Evolutionary conservation across 2,329 filamentous ascomycete species (phyloP).

Genomic region (Paraphaeosphaeria minitans): DNA sequence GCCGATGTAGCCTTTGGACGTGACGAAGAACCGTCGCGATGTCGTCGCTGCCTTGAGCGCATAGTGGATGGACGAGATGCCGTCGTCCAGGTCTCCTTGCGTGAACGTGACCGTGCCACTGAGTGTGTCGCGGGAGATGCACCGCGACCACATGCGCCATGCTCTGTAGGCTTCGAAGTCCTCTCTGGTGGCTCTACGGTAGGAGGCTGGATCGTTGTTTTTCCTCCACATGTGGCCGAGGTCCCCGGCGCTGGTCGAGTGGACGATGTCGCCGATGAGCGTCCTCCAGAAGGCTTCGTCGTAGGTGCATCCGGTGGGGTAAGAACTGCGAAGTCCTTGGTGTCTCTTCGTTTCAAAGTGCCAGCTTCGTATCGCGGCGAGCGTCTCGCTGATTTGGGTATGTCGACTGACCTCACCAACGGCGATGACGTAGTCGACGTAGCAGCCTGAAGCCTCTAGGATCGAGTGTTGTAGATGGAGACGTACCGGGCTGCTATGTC

Average conservation of each 20-base stretch:
- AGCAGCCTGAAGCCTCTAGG: constrained; percentile 18
- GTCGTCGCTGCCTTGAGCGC: constrained; percentile 24
- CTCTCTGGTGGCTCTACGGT: constrained; percentile 17
- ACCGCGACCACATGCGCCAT: constrained; percentile 28
- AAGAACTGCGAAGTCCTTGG: neutral
- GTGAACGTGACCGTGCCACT: constrained; percentile 21
- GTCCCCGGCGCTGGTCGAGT: neutral
- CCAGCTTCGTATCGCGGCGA: constrained; percentile 22
- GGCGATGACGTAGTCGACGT: constrained; percentile 16
- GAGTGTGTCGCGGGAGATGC: constrained; percentile 25
- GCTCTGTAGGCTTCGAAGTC: constrained; percentile 21
- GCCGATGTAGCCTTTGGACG: constrained; percentile 25
- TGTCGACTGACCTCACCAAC: constrained; percentile 24
- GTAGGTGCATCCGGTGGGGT: constrained; percentile 20
- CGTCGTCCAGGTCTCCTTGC: constrained; percentile 23
- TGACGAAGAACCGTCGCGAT: constrained; percentile 27
- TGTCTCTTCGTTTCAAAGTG: constrained; percentile 12
- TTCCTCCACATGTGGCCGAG: neutral
- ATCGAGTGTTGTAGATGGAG: constrained; percentile 11
- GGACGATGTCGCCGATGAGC: constrained; percentile 20
- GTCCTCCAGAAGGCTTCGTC: constrained; percentile 26
- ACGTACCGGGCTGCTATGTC: constrained; percentile 7
- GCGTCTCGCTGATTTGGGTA: constrained; percentile 26
- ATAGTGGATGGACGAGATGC: constrained; percentile 24
- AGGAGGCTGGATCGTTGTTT: constrained; percentile 3